Evolutionary conservation across 2,329 filamentous ascomycete species (phyloP).

Genomic region (Epicoccum sorghinum): DNA sequence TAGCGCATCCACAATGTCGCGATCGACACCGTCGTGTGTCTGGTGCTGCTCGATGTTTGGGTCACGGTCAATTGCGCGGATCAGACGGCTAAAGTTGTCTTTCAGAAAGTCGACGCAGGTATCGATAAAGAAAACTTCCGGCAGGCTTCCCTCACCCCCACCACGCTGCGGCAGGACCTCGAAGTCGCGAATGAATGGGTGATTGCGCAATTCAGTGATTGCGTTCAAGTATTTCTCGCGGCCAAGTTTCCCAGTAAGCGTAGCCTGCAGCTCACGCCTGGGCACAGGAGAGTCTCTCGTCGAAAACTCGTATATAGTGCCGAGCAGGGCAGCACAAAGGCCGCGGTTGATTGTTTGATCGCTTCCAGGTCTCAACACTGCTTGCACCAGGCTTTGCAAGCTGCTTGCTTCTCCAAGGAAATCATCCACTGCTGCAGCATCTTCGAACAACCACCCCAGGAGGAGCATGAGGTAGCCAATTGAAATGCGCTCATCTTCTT

Average conservation of each 20-base stretch:
- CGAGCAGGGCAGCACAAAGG: conserved; percentile 81
- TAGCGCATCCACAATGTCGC: conserved; percentile 87
- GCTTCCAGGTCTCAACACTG: conserved; percentile 59
- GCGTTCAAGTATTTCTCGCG: conserved; percentile 87
- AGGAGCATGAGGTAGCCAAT: conserved; percentile 91
- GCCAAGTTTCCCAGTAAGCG: conserved; percentile 77
- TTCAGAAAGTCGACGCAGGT: conserved; percentile 93
- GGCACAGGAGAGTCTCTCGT: conserved; percentile 95
- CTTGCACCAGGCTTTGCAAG: conserved; percentile 82
- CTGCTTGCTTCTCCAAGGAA: conserved; percentile 91
- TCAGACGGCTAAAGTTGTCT: conserved; percentile 87
- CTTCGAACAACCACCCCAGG: conserved; percentile 89
- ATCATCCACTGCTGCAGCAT: conserved; percentile 88
- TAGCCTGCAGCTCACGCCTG: conserved; percentile 76
- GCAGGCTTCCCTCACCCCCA: conserved; percentile 59
- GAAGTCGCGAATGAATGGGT: conserved; percentile 83
- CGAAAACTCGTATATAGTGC: conserved; percentile 94
- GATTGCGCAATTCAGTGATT: conserved; percentile 76
- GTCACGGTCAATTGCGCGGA: conserved; percentile 86
- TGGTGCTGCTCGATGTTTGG: conserved; percentile 85
- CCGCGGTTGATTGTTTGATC: conserved; percentile 76
- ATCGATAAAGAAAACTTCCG: conserved; percentile 84
- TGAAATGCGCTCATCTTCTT: conserved; percentile 77
- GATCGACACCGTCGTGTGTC: conserved; percentile 89
- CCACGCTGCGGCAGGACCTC: conserved; percentile 78